Evolutionary conservation across 768 basidiomycete genomes (phyloP).

Genomic region (Cantharellus cinnabarinus): DNA sequence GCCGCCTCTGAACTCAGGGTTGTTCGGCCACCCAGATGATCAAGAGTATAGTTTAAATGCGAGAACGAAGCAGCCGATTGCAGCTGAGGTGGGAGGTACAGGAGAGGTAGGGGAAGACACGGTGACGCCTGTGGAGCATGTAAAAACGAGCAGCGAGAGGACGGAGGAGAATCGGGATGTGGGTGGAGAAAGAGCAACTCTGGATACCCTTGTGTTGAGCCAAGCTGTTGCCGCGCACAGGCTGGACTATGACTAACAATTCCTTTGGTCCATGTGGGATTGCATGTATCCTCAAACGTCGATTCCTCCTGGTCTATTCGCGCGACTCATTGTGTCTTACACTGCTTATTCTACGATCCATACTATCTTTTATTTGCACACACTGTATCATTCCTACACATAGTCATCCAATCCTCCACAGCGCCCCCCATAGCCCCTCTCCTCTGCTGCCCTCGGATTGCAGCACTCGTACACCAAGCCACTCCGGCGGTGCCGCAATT

Average conservation of each 20-base stretch:
- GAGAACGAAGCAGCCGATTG: too few species aligned
- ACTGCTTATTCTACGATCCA: not conserved
- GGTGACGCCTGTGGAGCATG: slow-evolving; percentile 47
- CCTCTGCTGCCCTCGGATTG: too few species aligned
- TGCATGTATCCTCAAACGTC: not conserved
- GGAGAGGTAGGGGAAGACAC: not conserved
- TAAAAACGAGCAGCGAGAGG: not conserved
- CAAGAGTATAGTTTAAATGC: not conserved
- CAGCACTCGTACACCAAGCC: too few species aligned
- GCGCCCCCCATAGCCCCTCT: too few species aligned
- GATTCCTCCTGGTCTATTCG: not conserved
- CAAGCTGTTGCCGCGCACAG: slow-evolving; percentile 71
- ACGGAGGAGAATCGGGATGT: not conserved
- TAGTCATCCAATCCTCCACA: too few species aligned
- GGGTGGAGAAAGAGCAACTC: slow-evolving; percentile 32
- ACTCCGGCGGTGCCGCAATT: too few species aligned
- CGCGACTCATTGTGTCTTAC: not conserved
- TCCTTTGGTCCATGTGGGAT: too few species aligned
- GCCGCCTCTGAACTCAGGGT: not conserved
- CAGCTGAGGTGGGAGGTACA: too few species aligned
- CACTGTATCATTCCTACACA: too few species aligned
- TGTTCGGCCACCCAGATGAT: not conserved
- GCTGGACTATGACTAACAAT: slow-evolving; percentile 25
- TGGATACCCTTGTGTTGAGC: slow-evolving; percentile 70
- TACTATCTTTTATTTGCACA: not conserved